These are phyloP conservation scores for Hypoxylon cercidicola DNA, from an alignment of 495 filamentous ascomycete genomes.

Conservation along the genomic window DNA sequence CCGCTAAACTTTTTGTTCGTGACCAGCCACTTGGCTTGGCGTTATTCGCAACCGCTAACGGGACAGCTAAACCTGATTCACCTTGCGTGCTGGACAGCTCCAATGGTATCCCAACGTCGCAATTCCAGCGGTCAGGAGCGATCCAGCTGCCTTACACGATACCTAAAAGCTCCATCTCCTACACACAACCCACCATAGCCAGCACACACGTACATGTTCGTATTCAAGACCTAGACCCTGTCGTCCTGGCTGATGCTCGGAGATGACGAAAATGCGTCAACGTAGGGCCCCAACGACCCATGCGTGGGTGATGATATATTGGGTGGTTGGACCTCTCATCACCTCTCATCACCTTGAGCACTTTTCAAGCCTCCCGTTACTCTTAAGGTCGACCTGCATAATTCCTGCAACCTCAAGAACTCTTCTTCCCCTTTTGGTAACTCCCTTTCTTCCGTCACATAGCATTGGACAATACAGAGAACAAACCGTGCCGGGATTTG, in stretches of 20 bases:
- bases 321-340: slow-evolving; percentile 39
- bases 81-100: background rate
- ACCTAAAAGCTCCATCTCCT: slow-evolving; percentile 23
- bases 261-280: slow-evolving; percentile 36
- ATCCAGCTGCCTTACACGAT: background rate
- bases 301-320: slow-evolving; percentile 35
- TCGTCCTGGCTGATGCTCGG: slow-evolving; percentile 18
- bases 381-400: slow-evolving; percentile 33
- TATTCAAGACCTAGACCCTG: slow-evolving; percentile 23
- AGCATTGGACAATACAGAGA: slow-evolving; percentile 28
- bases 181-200: slow-evolving; percentile 20
- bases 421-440: slow-evolving; percentile 29
- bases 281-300: slow-evolving; percentile 21
- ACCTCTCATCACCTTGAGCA: slow-evolving; percentile 3
- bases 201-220: slow-evolving; percentile 30
- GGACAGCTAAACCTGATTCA: slow-evolving; percentile 10
- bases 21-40: slow-evolving; percentile 29
- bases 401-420: slow-evolving; percentile 26
- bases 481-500: slow-evolving; percentile 16
- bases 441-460: slow-evolving; percentile 6
- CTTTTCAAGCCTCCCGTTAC: slow-evolving; percentile 20
- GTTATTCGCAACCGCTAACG: slow-evolving; percentile 26
- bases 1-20: background rate
- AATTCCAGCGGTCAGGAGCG: slow-evolving; percentile 12
- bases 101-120: slow-evolving; percentile 20